Base-by-base conservation (phyloP, 208 protist genomes). In the Crithidia sp. region DNA sequence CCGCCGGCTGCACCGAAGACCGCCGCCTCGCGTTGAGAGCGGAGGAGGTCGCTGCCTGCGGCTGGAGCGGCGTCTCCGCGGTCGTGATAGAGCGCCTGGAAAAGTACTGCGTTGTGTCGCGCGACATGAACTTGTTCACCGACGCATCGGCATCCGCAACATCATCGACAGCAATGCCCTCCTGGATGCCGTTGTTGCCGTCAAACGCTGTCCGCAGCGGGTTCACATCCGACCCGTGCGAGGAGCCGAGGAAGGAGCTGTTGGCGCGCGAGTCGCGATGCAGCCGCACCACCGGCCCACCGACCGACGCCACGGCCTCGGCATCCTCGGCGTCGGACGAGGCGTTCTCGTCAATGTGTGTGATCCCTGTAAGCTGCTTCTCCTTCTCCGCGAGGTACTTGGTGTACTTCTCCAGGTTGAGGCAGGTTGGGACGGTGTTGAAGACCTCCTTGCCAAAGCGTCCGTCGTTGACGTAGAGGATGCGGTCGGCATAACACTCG, bases 401-500 rank as follows among this genome's bases (percentile, higher is more conserved):
- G 52, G 93, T 82, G 86, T 99, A 98, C 36, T 78, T 69, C 16
- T 92, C 74, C 41, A 86, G 84, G 41, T 92, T 63, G 3, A 99
- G 82, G 13, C 82, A 82, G 8, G 74, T 88, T 10, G 98, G 97
- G 12, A 75, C 19, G 13, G 62, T 63, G 81, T 99, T 99, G 73
- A 88, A 84, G 12, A 93, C 92, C 87, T 99, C 95, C 71, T 86
- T 88, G 13, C 77, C 76, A 79, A 99, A 98, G 28, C 86, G 80
- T 17, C 97, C 96, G 72, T 99, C 96, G 12, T 71, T 72, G 7
- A 99, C 87, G 84, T 99, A 99, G 2, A 99, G 79, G 52, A 99
- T 95, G 53, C 98, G 86, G 63, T 99, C 97, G 0, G 98, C 98
- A 81, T 99, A 99, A 84, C 97, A 99, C 81, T 99, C 98, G 9